Conservation (phyloP, 352 stramenopile species). For the Phytopythium helicoides region DNA sequence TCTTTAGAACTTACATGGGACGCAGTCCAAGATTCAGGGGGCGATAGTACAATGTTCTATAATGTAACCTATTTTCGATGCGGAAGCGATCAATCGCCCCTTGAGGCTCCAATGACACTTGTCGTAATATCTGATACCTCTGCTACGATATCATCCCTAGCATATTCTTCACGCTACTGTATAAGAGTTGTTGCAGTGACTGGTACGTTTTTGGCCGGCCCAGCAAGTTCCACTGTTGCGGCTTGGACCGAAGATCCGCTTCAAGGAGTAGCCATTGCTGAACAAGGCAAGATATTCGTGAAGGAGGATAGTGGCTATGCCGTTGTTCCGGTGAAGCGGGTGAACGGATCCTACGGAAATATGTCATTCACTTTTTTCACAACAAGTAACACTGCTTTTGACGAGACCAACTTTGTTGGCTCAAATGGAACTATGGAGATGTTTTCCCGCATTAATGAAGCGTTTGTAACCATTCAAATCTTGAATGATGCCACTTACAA, state of each 20-base stretch:
- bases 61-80: slow-evolving; percentile 39
- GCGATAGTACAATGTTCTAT: slow-evolving; percentile 40
- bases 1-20: slow-evolving; percentile 39
- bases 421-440: slow-evolving; percentile 15
- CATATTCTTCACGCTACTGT: slow-evolving; percentile 35
- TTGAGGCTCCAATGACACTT: slow-evolving; percentile 1
- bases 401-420: slow-evolving; percentile 31
- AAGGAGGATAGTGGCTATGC: slow-evolving; percentile 26
- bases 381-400: slow-evolving; percentile 24
- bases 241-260: slow-evolving; percentile 35
- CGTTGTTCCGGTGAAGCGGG: slow-evolving; percentile 30
- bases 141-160: slow-evolving; percentile 17
- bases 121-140: slow-evolving; percentile 7
- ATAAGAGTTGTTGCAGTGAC: slow-evolving; percentile 30
- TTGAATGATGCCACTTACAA: slow-evolving; percentile 43
- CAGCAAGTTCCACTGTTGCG: slow-evolving; percentile 10
- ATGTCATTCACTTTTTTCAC: slow-evolving; percentile 34
- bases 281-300: slow-evolving; percentile 13
- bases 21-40: slow-evolving; percentile 34
- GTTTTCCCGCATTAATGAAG: slow-evolving; percentile 22
- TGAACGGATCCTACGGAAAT: slow-evolving; percentile 52
- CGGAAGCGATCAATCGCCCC: slow-evolving; percentile 10
- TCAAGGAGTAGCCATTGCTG: slow-evolving; percentile 25
- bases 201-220: slow-evolving; percentile 28
- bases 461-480: slow-evolving; percentile 28